Evolutionary conservation across 139 green algal genomes (phyloP).

Genomic region (Coelastrella sp.): DNA sequence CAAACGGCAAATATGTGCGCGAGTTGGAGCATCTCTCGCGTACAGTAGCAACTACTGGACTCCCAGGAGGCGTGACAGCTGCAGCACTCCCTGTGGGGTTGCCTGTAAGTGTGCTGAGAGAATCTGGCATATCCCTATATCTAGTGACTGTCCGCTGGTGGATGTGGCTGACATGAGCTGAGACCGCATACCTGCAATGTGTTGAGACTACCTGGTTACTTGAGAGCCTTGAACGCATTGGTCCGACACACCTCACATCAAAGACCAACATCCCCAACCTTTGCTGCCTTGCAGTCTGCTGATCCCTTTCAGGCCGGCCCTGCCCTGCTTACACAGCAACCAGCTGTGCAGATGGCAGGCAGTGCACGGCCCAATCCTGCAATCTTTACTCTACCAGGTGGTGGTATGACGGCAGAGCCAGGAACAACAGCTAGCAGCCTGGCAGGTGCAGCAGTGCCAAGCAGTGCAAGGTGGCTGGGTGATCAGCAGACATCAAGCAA

Average conservation of each 20-base stretch:
- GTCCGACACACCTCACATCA: no score
- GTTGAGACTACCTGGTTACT: no score
- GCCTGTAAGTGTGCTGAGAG: neutral
- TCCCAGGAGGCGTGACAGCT: neutral
- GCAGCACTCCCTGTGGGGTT: neutral
- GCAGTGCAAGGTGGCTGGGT: neutral
- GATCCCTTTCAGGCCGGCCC: neutral
- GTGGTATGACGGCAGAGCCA: neutral
- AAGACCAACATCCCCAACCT: no score
- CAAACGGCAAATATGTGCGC: slow-evolving; percentile 40
- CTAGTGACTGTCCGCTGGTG: no score
- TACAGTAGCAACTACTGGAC: slow-evolving; percentile 23
- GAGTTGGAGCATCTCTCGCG: slow-evolving; percentile 36
- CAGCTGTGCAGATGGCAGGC: neutral
- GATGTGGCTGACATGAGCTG: no score
- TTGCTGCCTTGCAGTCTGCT: neutral
- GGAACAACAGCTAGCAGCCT: neutral
- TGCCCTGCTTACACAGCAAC: neutral
- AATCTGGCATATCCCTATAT: no score
- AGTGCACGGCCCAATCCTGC: neutral
- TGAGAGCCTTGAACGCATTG: no score
- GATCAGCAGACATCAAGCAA: neutral
- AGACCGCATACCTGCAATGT: no score
- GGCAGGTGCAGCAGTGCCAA: neutral
- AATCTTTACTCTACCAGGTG: neutral